Base-by-base conservation (phyloP, 768 basidiomycete genomes). In the Podaxis rugospora region DNA sequence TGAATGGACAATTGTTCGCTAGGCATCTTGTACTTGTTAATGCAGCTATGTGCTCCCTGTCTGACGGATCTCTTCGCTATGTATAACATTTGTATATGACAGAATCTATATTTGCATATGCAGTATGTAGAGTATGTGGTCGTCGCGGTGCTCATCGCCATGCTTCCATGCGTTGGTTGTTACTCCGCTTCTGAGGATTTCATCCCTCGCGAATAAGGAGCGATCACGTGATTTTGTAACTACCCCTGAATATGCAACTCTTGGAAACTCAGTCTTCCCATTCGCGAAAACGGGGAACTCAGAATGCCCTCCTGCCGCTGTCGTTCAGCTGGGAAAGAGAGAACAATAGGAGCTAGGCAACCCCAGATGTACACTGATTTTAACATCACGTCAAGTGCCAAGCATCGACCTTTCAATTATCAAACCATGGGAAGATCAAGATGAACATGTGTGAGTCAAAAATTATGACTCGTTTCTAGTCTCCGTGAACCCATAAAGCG, bases 1-100 rank as follows among this genome's bases (percentile, higher is more conserved):
- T 80, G 78, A 80, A 81, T 76, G 82, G 81, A 83, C 82, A 55
- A 57, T 40, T 54, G 16, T 72, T 74, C 78, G 80, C 52, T 61
- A 54, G 46, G 46, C 72, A 61, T 36, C 59, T 77, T 83, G 81
- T 81, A 80, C 74, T 76, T 72, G 72, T 79, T 72, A 66, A 61
- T 61, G 59, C 59, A 61, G 23, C 18, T 42, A 47, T 79, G 74
- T 40, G 21, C 39, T 51, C 49, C 39, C 23, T 59, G 7, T 44
- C n/a, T 44, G 42, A 42, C 16, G 14, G 14, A 36, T 39, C 37
- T 16, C 36, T 35, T 51, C 37, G 25, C 74, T 75, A 75, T 78
- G 68, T 73, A 47, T 51, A 55, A 75, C 74, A 76, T 80, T 28
- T 50, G 46, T 46, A 60, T 51, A 23, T 55, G 40, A 50, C 47